Base-by-base conservation (phyloP, 1,284 basidiomycete genomes). In the Grifola frondosa region DNA sequence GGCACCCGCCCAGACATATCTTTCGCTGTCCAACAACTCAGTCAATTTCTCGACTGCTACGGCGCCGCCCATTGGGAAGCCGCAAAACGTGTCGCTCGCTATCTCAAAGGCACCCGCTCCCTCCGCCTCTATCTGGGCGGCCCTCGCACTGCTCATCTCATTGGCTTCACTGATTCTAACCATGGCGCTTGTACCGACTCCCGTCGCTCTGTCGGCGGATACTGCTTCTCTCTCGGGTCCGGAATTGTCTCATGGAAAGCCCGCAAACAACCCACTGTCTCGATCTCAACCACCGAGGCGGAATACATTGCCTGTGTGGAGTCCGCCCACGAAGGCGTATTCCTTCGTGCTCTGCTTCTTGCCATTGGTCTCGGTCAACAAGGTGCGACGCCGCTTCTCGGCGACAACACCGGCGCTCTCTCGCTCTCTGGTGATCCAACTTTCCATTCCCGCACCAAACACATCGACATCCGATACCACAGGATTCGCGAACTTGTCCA, bases 111-210 rank as follows among this genome's bases (percentile, higher is more conserved):
- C 4, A 62, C 53, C 24, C 40, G 44, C 3, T 19, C 23, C 19
- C 30, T 42, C 11, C 5, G 32, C 0, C 47, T 55, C 44, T 0
- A 36, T n/a, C 48, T 56, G 10, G 52, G 53, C 6, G 61, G 64
- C 4, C 24, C 19, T 3, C 31, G 40, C 5, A 31, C 26, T 3
- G 30, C 42, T 5, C 22, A 5, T 12, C 55, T 75, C 0, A 13
- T 58, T 8, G 71, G 67, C 0, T 77, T 61, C 49, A 60, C 65
- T 1, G 74, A 79, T 50, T 63, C 71, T 0, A 67, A 52, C 40
- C 39, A 36, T 19, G 53, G 49, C 3, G 5, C 28, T 5, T 45
- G 49, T 12, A 26, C 19, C 0, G 45, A 49, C 22, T 34, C 56
- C 17, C 45, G 50, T 2, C 44, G 43, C 6, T 52, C 56, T 4